These are phyloP conservation scores for Crepidotus variabilis DNA, from an alignment of 768 basidiomycete genomes.

Conservation along the genomic window DNA sequence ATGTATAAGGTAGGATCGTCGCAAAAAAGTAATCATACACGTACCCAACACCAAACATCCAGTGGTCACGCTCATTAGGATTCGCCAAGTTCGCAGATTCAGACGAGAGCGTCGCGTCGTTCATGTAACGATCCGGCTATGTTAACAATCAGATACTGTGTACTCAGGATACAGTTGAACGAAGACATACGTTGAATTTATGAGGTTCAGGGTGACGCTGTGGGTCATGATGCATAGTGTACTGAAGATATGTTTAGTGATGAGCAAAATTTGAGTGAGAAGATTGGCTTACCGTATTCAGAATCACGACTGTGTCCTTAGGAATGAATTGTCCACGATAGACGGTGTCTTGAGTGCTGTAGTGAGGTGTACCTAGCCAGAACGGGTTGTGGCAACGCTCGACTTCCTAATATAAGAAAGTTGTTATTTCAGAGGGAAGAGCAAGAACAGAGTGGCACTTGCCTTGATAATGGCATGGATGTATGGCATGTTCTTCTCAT, in stretches of 20 bases:
- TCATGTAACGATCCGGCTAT: not conserved
- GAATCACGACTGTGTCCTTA: slow-evolving; percentile 31
- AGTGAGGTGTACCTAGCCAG: slow-evolving; percentile 37
- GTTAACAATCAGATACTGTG: not conserved
- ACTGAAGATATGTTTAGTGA: not conserved
- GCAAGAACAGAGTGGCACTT: not conserved
- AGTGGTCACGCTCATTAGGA: not conserved
- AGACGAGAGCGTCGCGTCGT: not conserved
- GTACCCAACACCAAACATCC: not conserved
- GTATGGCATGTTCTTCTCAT: slow-evolving; percentile 19
- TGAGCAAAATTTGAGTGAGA: not conserved
- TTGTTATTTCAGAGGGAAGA: not conserved
- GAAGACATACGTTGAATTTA: not conserved
- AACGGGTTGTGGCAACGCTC: slow-evolving; percentile 32
- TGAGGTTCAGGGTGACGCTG: not conserved
- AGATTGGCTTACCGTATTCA: slow-evolving; percentile 18
- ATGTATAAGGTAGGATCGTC: slow-evolving; percentile 20
- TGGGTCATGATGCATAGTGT: not conserved
- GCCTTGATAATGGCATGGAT: slow-evolving; percentile 23
- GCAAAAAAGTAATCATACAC: not conserved
- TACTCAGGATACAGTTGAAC: not conserved
- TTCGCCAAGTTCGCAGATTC: not conserved
- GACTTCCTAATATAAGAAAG: slow-evolving; percentile 14
- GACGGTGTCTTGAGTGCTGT: slow-evolving; percentile 30
- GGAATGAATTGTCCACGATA: slow-evolving; percentile 36